Base-by-base conservation (phyloP, 306 rosid species). In the Cicer cuneatum region DNA sequence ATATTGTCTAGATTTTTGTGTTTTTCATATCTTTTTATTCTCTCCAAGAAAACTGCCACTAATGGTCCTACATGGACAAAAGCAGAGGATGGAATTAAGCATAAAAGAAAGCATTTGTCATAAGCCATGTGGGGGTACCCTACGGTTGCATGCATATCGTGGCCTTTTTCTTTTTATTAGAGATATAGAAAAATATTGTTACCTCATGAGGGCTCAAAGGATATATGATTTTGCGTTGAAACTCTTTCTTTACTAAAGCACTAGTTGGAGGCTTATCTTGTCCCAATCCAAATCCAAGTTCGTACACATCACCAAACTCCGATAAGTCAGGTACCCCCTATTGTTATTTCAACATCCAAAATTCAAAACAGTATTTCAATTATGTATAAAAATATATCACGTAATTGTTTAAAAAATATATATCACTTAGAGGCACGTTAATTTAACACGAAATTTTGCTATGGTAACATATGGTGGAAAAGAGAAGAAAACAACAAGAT, bases 311-410 rank as follows among this genome's bases (percentile, higher is more conserved):
- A 1, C 98, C 97, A 74, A 74, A 91, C 49, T 87, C 96, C 0
- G 99, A 85, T 69, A 94, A 79, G 66, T 94, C 92, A 5, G 99
- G 97, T 68, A 71, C 81, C 9, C 96, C 98, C 99, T 89, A 83
- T 57, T 24, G 33, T 24, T 24, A 24, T 24, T 24, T 24, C 33
- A 24, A 24, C 33, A 24, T 24, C 29, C 29, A 24, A 24, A 24
- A 1, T 24, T 24, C 4, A 24, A 24, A 24, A 24, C 33, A 24
- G 33, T 3, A 2, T 24, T 24, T 21, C 29, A 21, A 21, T 21
- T 21, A 21, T 3, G 2, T 2, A 21, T 21, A 21, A 21, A 21
- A 21, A 21, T 21, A 21, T 21, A 21, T 21, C 29, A 21, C 1
- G 2, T 21, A 21, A 21, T 21, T 21, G 29, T 3, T 21, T 21